These are phyloP conservation scores for Fusarium metavorans DNA, from an alignment of 2,329 filamentous ascomycete species.

Conservation along the genomic window DNA sequence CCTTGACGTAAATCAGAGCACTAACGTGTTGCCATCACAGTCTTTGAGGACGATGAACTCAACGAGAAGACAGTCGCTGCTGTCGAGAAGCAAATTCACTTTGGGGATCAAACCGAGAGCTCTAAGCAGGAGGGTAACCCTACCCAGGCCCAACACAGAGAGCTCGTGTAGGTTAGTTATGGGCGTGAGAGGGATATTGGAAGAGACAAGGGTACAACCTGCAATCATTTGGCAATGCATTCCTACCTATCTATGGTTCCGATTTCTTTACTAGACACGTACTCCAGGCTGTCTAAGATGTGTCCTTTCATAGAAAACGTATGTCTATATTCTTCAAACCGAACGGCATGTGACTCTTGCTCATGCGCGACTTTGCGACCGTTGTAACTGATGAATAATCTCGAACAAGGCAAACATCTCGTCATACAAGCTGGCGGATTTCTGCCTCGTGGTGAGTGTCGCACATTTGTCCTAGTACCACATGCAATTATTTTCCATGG, in stretches of 20 bases:
- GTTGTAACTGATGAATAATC: neutral
- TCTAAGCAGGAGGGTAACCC: constrained; percentile 3
- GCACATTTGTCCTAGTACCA: neutral
- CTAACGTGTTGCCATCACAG: constrained; percentile 41
- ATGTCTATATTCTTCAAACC: neutral
- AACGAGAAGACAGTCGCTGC: constrained; percentile 54
- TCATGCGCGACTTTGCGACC: neutral
- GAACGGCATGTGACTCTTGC: neutral
- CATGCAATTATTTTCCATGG: neutral
- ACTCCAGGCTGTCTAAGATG: neutral
- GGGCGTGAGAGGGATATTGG: neutral
- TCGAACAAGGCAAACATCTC: neutral
- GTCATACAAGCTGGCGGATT: neutral
- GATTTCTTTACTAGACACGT: neutral
- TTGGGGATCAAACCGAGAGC: constrained; percentile 27
- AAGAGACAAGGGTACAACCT: neutral
- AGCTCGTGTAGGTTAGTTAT: constrained; percentile 14
- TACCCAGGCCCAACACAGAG: constrained; percentile 14
- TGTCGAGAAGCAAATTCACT: constrained; percentile 54
- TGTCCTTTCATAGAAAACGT: neutral
- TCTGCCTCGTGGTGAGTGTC: neutral
- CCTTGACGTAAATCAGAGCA: neutral
- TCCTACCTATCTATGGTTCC: neutral
- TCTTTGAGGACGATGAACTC: constrained; percentile 55
- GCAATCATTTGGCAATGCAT: neutral